Evolutionary conservation across 441 rosid genomes (phyloP).

Genomic region (Iberis amara): DNA sequence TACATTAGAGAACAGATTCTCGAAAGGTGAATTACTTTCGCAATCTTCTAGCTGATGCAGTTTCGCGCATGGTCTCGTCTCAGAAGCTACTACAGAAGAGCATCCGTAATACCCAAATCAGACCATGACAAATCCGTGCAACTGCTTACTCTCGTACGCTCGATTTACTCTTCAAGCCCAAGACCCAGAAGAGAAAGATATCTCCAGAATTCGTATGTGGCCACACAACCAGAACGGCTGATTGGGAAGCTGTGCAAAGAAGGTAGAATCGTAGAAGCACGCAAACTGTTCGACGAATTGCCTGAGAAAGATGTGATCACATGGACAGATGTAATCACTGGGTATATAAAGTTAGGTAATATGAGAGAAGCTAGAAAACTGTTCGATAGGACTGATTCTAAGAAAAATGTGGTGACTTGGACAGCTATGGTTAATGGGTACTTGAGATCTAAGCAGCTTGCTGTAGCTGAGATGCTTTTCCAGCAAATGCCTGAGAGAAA

Average conservation of each 20-base stretch:
- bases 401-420: conserved; percentile 71
- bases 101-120: conserved; percentile 10
- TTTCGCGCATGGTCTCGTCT: conserved; percentile 24
- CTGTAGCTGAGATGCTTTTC: conserved; percentile 55
- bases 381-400: conserved; percentile 45
- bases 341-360: conserved; percentile 45
- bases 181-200: conserved; percentile 26
- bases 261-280: conserved; percentile 47
- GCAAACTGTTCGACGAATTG: conserved; percentile 50
- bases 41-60: conserved; percentile 26
- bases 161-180: conserved; percentile 14
- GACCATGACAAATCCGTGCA: conserved; percentile 10
- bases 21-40: background rate
- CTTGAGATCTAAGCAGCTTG: conserved; percentile 37
- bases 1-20: too few species aligned
- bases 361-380: conserved; percentile 53
- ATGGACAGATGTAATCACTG: conserved; percentile 61
- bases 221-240: conserved; percentile 43
- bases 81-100: conserved; percentile 10
- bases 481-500: conserved; percentile 53
- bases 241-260: conserved; percentile 39
- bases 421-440: conserved; percentile 66
- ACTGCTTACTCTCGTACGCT: conserved; percentile 3
- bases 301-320: conserved; percentile 45
- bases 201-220: conserved; percentile 29